Evolutionary conservation across 2,329 filamentous ascomycete species (phyloP).

Genomic region (Dothistroma septosporum): DNA sequence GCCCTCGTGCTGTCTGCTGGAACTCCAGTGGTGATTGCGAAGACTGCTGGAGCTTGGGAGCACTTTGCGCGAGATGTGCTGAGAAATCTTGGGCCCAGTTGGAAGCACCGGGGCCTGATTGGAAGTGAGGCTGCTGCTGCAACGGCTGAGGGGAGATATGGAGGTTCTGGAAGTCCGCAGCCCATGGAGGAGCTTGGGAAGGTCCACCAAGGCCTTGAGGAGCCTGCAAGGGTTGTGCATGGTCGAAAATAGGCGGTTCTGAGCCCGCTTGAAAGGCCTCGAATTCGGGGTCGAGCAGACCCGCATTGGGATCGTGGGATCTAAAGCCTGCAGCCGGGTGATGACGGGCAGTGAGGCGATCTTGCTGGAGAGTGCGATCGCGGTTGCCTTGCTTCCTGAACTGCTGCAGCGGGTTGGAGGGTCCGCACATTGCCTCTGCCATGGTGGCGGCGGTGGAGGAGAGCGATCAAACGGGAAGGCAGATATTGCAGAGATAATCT

Average conservation of each 20-base stretch:
- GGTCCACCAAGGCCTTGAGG: slow-evolving; percentile 26
- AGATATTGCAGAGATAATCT: not conserved
- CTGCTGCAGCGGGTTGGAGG: slow-evolving; percentile 69
- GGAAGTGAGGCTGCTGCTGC: slow-evolving; percentile 45
- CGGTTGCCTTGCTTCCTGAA: slow-evolving; percentile 66
- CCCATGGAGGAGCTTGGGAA: slow-evolving; percentile 42
- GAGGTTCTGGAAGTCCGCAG: slow-evolving; percentile 48
- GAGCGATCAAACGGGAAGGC: not conserved
- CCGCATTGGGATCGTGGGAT: slow-evolving; percentile 52
- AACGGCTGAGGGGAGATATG: slow-evolving; percentile 43
- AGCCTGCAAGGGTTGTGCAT: slow-evolving; percentile 37
- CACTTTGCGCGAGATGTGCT: slow-evolving; percentile 38
- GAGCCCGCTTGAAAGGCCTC: slow-evolving; percentile 61
- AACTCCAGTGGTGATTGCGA: slow-evolving; percentile 30
- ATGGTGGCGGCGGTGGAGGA: slow-evolving; percentile 41
- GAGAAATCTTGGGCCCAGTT: slow-evolving; percentile 61
- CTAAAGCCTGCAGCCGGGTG: slow-evolving; percentile 55
- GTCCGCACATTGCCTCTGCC: slow-evolving; percentile 67
- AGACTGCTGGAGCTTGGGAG: slow-evolving; percentile 28
- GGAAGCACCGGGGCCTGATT: slow-evolving; percentile 30
- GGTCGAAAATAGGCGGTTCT: slow-evolving; percentile 39
- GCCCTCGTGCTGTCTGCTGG: slow-evolving; percentile 29
- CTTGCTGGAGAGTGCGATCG: slow-evolving; percentile 69
- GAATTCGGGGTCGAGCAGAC: slow-evolving; percentile 62
- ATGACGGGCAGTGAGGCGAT: slow-evolving; percentile 57